These are phyloP conservation scores for Erodium moschatum DNA, from an alignment of 441 rosid genomes.

Conservation along the genomic window DNA sequence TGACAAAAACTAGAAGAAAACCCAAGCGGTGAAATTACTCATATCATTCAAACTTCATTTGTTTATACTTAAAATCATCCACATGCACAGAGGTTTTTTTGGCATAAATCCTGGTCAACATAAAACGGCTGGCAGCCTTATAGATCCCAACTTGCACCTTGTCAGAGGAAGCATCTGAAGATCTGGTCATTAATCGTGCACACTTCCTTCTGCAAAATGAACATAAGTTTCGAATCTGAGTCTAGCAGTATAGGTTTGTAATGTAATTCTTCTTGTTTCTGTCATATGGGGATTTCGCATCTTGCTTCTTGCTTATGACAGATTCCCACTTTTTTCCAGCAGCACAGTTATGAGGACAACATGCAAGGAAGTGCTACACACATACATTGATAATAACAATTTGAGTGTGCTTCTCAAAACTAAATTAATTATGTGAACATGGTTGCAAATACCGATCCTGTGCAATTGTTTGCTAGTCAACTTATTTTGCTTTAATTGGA, in stretches of 20 bases:
- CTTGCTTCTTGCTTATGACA: not conserved
- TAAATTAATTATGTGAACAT: not conserved
- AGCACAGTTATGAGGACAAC: not conserved
- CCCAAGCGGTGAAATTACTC: not conserved
- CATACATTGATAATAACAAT: not conserved
- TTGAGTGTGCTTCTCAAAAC: not conserved
- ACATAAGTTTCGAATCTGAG: not conserved
- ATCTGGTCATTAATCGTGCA: too few relatives aligned
- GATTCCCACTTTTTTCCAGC: not conserved
- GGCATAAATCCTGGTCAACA: not conserved
- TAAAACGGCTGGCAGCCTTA: not conserved
- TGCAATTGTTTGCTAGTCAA: not conserved
- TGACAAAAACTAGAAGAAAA: too few relatives aligned
- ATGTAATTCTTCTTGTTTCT: not conserved
- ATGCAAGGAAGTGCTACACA: not conserved
- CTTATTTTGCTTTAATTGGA: not conserved
- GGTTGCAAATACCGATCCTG: not conserved
- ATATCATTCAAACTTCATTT: not conserved
- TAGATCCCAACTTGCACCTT: too few relatives aligned
- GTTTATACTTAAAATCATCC: not conserved
- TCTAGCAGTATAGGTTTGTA: not conserved
- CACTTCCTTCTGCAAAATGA: too few relatives aligned
- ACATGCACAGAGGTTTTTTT: not conserved
- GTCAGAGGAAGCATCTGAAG: too few relatives aligned
- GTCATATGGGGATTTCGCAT: not conserved